phyloP scores from a whole-genome alignment of 2,329 filamentous ascomycete genomes.

The Phaeomoniella chlamydospora region DNA sequence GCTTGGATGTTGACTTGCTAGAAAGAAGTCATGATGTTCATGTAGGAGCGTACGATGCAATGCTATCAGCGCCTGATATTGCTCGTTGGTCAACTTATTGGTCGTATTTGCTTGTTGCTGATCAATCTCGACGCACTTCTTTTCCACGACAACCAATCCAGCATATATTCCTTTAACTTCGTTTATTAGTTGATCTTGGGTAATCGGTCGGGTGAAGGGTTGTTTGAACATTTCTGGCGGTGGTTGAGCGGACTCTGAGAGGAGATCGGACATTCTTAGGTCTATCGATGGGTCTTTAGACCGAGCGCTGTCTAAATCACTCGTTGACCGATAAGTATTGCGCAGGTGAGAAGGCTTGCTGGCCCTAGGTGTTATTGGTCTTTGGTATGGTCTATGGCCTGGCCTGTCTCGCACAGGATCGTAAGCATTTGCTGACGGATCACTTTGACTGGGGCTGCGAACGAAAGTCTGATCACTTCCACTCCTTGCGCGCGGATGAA shows the following conservation, averaged over 20 bases:
- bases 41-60: constrained; percentile 68
- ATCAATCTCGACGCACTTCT: constrained; percentile 74
- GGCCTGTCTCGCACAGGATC: background rate
- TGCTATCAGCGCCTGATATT: constrained; percentile 74
- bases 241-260: background rate
- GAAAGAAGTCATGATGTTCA: constrained; percentile 75
- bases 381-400: background rate
- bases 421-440: background rate
- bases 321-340: background rate
- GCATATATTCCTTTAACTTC: constrained; percentile 66
- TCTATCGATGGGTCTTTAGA: background rate
- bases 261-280: too few relatives aligned
- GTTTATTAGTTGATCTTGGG: constrained; percentile 61
- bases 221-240: constrained; percentile 32
- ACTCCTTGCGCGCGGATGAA: background rate
- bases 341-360: background rate
- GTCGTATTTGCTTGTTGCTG: constrained; percentile 41
- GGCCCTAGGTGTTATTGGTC: background rate
- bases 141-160: constrained; percentile 73
- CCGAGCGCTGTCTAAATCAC: too few relatives aligned
- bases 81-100: constrained; percentile 43
- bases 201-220: constrained; percentile 53
- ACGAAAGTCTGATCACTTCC: background rate
- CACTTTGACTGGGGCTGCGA: background rate
- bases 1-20: constrained; percentile 74